A percentile compares a stretch with the other conserved stretches of the same genome.
Conservation (phyloP, 208 protist species). For the Naegleria gruberi region DNA sequence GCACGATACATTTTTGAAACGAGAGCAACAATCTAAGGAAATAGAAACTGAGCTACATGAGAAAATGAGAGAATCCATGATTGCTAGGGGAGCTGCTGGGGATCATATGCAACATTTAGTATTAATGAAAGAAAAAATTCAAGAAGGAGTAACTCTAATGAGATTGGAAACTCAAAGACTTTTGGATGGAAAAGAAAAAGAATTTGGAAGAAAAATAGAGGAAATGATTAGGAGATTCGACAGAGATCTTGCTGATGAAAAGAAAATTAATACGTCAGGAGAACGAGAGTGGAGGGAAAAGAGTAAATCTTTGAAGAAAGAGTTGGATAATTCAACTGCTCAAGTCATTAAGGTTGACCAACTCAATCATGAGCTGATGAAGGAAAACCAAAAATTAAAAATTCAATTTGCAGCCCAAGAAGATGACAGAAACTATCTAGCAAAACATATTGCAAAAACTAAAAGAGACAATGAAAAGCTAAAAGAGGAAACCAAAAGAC, state of each 20-base stretch:
- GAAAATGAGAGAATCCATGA: background rate
- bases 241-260: background rate
- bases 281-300: background rate
- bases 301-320: background rate
- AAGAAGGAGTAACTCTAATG: background rate
- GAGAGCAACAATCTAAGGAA: background rate
- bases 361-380: background rate
- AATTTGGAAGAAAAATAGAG: background rate
- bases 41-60: background rate
- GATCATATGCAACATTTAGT: background rate
- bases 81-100: background rate
- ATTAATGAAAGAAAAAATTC: constrained; percentile 2
- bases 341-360: background rate
- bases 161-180: background rate
- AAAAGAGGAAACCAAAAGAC: background rate
- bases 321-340: background rate
- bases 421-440: constrained; percentile 10
- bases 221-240: background rate
- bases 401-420: constrained; percentile 20
- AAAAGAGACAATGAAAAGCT: constrained; percentile 19
- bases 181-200: background rate
- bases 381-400: constrained; percentile 8
- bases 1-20: background rate
- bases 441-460: background rate
- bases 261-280: background rate